Conservation (phyloP, 2,329 filamentous ascomycete species). For the Neonectria magnoliae region DNA sequence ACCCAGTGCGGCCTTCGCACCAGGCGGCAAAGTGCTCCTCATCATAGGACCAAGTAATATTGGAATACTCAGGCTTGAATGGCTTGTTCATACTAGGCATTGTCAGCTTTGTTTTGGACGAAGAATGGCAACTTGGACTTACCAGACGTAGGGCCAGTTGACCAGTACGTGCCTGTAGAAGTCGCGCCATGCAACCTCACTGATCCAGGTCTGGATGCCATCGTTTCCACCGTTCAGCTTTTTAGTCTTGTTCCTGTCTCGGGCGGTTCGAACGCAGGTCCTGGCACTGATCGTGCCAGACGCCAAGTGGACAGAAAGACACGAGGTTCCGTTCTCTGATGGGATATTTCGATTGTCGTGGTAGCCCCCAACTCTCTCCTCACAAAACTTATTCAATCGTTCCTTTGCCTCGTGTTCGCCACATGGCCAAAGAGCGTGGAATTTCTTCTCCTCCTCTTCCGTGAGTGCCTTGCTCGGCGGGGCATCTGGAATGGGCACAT, state of each 20-base stretch:
- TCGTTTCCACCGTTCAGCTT: conserved; percentile 73
- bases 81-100: conserved; percentile 64
- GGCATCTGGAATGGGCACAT: conserved; percentile 66
- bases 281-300: conserved; percentile 74
- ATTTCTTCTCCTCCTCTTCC: conserved; percentile 66
- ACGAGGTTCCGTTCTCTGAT: conserved; percentile 69
- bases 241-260: conserved; percentile 69
- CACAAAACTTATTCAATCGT: conserved; percentile 73
- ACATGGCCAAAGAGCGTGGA: conserved; percentile 73
- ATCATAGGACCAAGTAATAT: conserved; percentile 85
- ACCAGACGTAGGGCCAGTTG: conserved; percentile 86
- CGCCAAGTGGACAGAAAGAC: conserved; percentile 78
- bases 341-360: conserved; percentile 73
- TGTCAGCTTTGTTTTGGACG: conserved; percentile 6
- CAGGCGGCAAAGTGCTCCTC: conserved; percentile 75
- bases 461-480: conserved; percentile 71
- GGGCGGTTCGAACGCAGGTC: conserved; percentile 72
- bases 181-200: conserved; percentile 86
- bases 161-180: conserved; percentile 89
- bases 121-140: conserved; percentile 40
- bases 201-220: conserved; percentile 79
- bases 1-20: conserved; percentile 79
- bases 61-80: conserved; percentile 83
- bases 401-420: conserved; percentile 77
- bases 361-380: conserved; percentile 71